Evolutionary conservation across 768 basidiomycete genomes (phyloP).

Genomic region (Pisolithus marmoratus): DNA sequence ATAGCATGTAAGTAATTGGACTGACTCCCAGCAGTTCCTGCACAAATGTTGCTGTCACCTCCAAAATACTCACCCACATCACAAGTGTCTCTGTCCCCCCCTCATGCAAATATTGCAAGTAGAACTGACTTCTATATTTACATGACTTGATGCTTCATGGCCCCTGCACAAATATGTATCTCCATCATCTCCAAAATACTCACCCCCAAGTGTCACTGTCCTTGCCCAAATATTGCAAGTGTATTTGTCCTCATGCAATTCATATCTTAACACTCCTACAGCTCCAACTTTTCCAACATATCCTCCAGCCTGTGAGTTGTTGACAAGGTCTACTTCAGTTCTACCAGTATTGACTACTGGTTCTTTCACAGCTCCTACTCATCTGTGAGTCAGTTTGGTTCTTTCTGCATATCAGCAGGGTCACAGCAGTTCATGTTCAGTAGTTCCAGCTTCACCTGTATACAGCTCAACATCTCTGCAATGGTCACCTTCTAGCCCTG

Average conservation of each 20-base stretch:
- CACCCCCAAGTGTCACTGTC: too few species aligned
- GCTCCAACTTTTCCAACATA: slow-evolving; percentile 86
- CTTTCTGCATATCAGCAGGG: too few species aligned
- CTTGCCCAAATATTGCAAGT: too few species aligned
- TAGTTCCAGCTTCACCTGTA: too few species aligned
- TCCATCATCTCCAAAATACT: too few species aligned
- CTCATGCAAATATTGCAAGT: slow-evolving; percentile 88
- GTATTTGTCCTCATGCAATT: neutral
- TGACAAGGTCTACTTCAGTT: neutral
- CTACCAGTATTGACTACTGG: slow-evolving; percentile 1
- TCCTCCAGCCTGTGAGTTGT: slow-evolving; percentile 75
- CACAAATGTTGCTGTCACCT: slow-evolving; percentile 82
- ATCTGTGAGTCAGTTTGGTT: too few species aligned
- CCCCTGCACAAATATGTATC: too few species aligned
- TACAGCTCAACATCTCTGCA: too few species aligned
- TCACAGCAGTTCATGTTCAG: too few species aligned
- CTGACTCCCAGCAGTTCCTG: slow-evolving; percentile 71
- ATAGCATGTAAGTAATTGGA: slow-evolving; percentile 66
- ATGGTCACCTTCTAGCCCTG: slow-evolving; percentile 77
- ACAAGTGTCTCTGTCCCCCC: slow-evolving; percentile 73
- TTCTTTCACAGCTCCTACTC: slow-evolving; percentile 56
- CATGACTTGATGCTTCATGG: too few species aligned
- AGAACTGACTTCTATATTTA: too few species aligned
- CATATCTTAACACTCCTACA: slow-evolving; percentile 25
- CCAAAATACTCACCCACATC: too few species aligned